Base-by-base conservation (phyloP, 441 rosid species). In the Croton setiger region DNA sequence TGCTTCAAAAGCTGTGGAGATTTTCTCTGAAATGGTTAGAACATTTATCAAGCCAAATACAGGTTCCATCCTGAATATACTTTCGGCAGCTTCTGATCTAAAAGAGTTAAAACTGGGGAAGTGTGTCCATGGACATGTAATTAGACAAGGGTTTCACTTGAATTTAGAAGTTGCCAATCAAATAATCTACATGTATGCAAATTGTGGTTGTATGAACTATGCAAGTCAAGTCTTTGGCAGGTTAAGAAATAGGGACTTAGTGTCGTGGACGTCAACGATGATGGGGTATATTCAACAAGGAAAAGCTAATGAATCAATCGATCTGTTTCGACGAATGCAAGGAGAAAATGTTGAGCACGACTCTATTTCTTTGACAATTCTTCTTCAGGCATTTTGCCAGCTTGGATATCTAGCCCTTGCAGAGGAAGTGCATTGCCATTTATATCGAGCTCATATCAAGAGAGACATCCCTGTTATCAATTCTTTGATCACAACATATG, bases 361-460 rank as follows among this genome's bases (percentile, higher is more conserved):
- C 56, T 75, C 74, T 0, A 69, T 72, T 45, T 63, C 74, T 20
- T 59, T 78, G 55, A 75, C 70, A 43, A 52, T 61, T 60, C 64
- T 78, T 60, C 65, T 78, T 17, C 79, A 68, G 76, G 82, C 74
- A 33, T 68, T 69, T 64, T 54, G 74, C 21, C 74, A 72, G 58
- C 74, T 75, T 15, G 79, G 82, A 60, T 61, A 60, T 36, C 67
- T 78, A n/a, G 61, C 39, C 53, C 70, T 65, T 45, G 74, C 57
- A 12, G 75, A 68, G 75, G 82, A 78, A 72, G 74, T 78, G 31
- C 81, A 78, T 64, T 64, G 76, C 65, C 65, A 60, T 59, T 17
- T 61, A 15, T 74, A 71, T 63, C 76, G 81, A 55, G 70, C 66
- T 51, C 58, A 31, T 23, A 20, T 36, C 55, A 64, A 72, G 35